These are phyloP conservation scores for Hortaea werneckii DNA, from an alignment of 2,329 filamentous ascomycete species.

Conservation along the genomic window DNA sequence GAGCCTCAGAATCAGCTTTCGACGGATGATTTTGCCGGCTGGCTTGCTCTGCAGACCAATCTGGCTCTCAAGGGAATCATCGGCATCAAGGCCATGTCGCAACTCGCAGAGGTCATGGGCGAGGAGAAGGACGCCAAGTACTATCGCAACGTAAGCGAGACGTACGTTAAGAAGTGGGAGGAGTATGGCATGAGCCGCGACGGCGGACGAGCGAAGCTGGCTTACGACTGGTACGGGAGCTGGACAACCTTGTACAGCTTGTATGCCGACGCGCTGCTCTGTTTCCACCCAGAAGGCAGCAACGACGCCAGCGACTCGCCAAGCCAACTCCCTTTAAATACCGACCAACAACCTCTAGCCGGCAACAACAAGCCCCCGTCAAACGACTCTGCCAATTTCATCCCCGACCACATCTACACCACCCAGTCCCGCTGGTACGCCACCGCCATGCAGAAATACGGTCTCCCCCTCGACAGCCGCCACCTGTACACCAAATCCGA, in stretches of 20 bases:
- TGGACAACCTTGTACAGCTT: slow-evolving; percentile 83
- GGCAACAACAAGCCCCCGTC: slow-evolving; percentile 12
- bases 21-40: slow-evolving; percentile 76
- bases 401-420: slow-evolving; percentile 66
- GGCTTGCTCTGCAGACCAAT: slow-evolving; percentile 69
- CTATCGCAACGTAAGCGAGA: slow-evolving; percentile 50
- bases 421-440: slow-evolving; percentile 75
- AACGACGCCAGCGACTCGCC: no score
- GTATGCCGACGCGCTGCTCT: slow-evolving; percentile 69
- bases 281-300: slow-evolving; percentile 52
- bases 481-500: slow-evolving; percentile 82
- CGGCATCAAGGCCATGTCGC: slow-evolving; percentile 67
- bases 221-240: slow-evolving; percentile 69
- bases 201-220: slow-evolving; percentile 62
- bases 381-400: slow-evolving; percentile 36
- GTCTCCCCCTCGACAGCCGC: slow-evolving; percentile 69
- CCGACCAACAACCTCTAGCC: slow-evolving; percentile 4
- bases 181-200: slow-evolving; percentile 58
- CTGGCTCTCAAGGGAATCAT: slow-evolving; percentile 76
- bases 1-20: slow-evolving; percentile 68
- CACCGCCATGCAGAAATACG: slow-evolving; percentile 69
- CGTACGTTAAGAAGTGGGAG: slow-evolving; percentile 66
- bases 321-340: slow-evolving; percentile 11
- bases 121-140: slow-evolving; percentile 47
- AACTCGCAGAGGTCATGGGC: slow-evolving; percentile 54